A percentile compares a stretch with the other conserved stretches of the same genome.
phyloP scores from a whole-genome alignment of 108 stramenopile genomes.

The Nannochloropsis gaditana region DNA sequence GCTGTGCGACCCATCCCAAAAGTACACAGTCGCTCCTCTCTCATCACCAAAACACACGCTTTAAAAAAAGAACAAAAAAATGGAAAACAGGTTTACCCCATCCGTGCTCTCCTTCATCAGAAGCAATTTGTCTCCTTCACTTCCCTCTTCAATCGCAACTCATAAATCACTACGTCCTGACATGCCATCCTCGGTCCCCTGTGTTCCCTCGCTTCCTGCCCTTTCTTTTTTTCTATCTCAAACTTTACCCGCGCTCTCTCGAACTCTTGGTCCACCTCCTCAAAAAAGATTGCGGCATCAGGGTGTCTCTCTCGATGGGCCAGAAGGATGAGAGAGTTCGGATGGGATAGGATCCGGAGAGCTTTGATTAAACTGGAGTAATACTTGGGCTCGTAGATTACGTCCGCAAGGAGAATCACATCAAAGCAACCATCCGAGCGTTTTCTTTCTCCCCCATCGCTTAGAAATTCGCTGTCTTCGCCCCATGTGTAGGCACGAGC shows the following conservation, averaged over 20 bases:
- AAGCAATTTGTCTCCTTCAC: background rate
- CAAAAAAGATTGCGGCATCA: background rate
- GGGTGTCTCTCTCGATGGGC: background rate
- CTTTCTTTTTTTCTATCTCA: background rate
- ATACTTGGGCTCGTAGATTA: conserved; percentile 26
- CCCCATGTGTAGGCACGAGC: background rate
- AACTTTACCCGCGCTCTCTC: background rate
- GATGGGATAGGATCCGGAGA: background rate
- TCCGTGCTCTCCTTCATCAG: no score
- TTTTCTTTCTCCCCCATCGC: background rate
- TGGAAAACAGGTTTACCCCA: no score
- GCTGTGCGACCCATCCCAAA: no score
- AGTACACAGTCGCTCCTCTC: no score
- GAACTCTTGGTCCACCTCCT: background rate
- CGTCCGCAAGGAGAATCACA: conserved; percentile 17
- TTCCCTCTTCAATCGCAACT: background rate
- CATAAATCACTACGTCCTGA: background rate
- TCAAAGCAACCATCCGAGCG: background rate
- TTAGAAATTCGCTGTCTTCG: background rate
- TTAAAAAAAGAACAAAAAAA: no score
- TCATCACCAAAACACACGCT: no score
- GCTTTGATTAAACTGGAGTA: background rate
- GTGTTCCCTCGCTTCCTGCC: background rate
- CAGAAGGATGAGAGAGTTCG: background rate
- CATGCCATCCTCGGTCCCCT: background rate